Conservation (phyloP, 23 red algal species). For the Chondrus crispus region DNA sequence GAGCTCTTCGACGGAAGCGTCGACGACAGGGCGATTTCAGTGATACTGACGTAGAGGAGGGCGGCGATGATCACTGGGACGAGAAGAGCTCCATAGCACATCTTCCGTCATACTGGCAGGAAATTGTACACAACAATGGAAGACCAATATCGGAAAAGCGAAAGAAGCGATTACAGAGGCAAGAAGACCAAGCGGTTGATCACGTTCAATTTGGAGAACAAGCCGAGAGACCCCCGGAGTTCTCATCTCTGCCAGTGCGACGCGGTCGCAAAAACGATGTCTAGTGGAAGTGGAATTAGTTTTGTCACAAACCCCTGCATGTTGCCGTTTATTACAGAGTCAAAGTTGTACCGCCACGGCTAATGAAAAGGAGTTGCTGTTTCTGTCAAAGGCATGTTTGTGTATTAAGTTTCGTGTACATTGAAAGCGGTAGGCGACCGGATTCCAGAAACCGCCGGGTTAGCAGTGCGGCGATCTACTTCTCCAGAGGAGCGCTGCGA, state of each 20-base stretch:
- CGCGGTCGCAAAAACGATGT: not conserved
- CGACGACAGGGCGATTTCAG: not conserved
- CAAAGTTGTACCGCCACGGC: too few relatives aligned
- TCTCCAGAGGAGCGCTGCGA: too few relatives aligned
- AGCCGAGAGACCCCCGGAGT: conserved; percentile 28
- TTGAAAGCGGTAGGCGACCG: too few relatives aligned
- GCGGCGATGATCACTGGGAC: not conserved
- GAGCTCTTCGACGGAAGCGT: conserved; percentile 11
- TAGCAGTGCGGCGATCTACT: too few relatives aligned
- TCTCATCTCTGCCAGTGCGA: not conserved
- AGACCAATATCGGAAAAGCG: conserved; percentile 37
- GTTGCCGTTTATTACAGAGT: not conserved
- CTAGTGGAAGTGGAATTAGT: not conserved
- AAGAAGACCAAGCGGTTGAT: not conserved
- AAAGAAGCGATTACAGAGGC: not conserved
- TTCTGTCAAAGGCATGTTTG: too few relatives aligned
- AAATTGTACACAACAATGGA: conserved; percentile 55
- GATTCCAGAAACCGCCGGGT: too few relatives aligned
- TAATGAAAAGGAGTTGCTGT: too few relatives aligned
- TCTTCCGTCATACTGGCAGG: conserved; percentile 55
- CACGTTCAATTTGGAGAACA: conserved; percentile 51
- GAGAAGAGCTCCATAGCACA: not conserved
- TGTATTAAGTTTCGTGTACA: too few relatives aligned
- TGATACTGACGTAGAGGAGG: conserved; percentile 29
- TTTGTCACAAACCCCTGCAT: not conserved